Evolutionary conservation across 371 early-diverging fungal genomes (phyloP), one percentile per base, ranked within the genome.

Genomic region (Circinella umbellata): DNA sequence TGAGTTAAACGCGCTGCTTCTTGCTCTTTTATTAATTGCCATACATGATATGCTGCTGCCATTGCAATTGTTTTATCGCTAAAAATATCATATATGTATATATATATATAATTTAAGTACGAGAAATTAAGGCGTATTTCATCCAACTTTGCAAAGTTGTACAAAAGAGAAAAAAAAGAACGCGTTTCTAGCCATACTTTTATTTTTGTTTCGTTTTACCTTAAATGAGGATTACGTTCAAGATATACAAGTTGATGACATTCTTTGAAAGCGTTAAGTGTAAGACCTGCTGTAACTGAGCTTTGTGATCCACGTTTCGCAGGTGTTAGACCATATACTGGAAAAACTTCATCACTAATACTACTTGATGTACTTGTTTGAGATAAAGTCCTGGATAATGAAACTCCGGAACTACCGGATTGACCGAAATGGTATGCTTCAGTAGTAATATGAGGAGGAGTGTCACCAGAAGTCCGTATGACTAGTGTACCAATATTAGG

Each of bases 31-130:
- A 81, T 81, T 61, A 70, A 67, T 67, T 80, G 80, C 77, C 78
- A 80, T 37, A 79, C 73, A 37, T 81, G 78, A 68, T 81, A 84
- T 57, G 84, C 84, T 53, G 80, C 78, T 5, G 84, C 84, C 84
- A 84, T 81, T 14, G 79, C 84, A 38, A 84, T 77, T 7, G 75
- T 78, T 54, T 81, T 84, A 64, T 84, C 80, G 74, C 84, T 84
- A 69, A 42, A 42, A 10, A 39, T 39, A 6, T 39, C 39, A 9
- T 42, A 42, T 42, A 42, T 39, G 3, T 27, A 1, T 27, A 27
- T 27, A 27, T 27, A 27, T 27, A 2, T 27, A 27, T 27, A 1
- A 27, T 27, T 27, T 27, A 27, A 27, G 27, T 27, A 27, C 27
- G 0, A 27, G 27, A 27, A 27, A 27, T 27, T 27, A 42, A 1